phyloP scores from a whole-genome alignment of 495 filamentous ascomycete species.

The Penicillium bovifimosum region DNA sequence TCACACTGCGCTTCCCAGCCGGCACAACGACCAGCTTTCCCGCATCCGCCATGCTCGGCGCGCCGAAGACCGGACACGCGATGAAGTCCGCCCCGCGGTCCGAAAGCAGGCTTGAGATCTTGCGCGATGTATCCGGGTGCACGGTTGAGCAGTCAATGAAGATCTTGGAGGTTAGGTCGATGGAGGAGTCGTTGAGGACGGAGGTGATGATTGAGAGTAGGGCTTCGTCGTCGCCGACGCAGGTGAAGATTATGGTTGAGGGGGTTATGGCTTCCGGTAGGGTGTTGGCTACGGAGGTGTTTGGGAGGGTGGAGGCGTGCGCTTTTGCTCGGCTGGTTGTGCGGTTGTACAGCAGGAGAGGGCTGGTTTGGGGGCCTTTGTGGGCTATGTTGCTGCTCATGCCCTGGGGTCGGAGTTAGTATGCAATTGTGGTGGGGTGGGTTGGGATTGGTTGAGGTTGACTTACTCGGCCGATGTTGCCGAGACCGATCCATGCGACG shows the following conservation, averaged over 20 bases:
- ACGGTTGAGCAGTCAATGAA: slow-evolving; percentile 85
- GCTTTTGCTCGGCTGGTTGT: slow-evolving; percentile 54
- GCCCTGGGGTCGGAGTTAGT: slow-evolving; percentile 48
- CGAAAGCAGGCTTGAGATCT: slow-evolving; percentile 48
- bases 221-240: slow-evolving; percentile 73
- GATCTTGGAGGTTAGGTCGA: slow-evolving; percentile 37
- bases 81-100: slow-evolving; percentile 65
- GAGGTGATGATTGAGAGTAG: slow-evolving; percentile 52
- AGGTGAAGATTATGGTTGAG: slow-evolving; percentile 78
- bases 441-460: background rate
- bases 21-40: slow-evolving; percentile 73
- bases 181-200: slow-evolving; percentile 37
- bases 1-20: slow-evolving; percentile 56
- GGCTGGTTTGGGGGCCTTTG: slow-evolving; percentile 65
- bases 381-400: slow-evolving; percentile 79
- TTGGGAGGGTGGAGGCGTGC: slow-evolving; percentile 52
- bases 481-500: slow-evolving; percentile 75
- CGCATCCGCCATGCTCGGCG: slow-evolving; percentile 69
- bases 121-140: slow-evolving; percentile 73
- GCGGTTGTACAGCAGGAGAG: slow-evolving; percentile 77
- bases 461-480: slow-evolving; percentile 85
- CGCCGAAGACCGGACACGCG: slow-evolving; percentile 77
- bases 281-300: slow-evolving; percentile 54
- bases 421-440: slow-evolving; percentile 7
- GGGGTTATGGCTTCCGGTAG: slow-evolving; percentile 60